Base-by-base conservation (phyloP, 352 stramenopile genomes). In the Phytophthora agathidicida region DNA sequence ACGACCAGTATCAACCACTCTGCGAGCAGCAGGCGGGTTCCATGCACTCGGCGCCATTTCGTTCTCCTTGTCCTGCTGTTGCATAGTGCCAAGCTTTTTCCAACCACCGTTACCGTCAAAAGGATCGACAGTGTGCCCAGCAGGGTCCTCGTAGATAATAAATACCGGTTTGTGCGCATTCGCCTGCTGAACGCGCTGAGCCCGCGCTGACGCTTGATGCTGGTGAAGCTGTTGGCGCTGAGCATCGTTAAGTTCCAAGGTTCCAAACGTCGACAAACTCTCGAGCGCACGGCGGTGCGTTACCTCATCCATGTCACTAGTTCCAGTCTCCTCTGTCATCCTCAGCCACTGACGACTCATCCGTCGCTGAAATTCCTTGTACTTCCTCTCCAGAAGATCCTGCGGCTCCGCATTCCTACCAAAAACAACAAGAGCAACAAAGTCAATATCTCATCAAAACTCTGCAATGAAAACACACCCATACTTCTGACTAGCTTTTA, bases 401-500 rank as follows among this genome's bases (percentile, higher is more conserved):
- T 86, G 66, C 1, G 85, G 85, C 31, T 86, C 57, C 24, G 85
- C 80, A 60, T 89, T 87, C 63, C 85, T 94, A 55, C 16, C 16
- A 37, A 48, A 26, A 43, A 56, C 9, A 9, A 28, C 46, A 49
- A n/a, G 19, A 57, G 7, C 5, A 55, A 43, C 42, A 47, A 17
- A 38, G 16, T 35, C 28, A 33, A 26, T 46, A 38, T 31, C n/a
- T n/a, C 11, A 14, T 35, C 14, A n/a, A 14, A 19, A 52, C 30
- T 35, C 3, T 13, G 41, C 10, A 23, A 11, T n/a, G n/a, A n/a
- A n/a, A n/a, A n/a, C n/a, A 23, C 10, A 11, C 2, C 10, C n/a
- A 7, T 85, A 96, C 86, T 91, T 93, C 65, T 93, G 79, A 26
- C 77, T 88, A 10, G 84, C 86, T 66, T 93, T 93, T 56, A 91